phyloP scores from a whole-genome alignment of 257 asterid genomes.

The Schizonepeta tenuifolia region DNA sequence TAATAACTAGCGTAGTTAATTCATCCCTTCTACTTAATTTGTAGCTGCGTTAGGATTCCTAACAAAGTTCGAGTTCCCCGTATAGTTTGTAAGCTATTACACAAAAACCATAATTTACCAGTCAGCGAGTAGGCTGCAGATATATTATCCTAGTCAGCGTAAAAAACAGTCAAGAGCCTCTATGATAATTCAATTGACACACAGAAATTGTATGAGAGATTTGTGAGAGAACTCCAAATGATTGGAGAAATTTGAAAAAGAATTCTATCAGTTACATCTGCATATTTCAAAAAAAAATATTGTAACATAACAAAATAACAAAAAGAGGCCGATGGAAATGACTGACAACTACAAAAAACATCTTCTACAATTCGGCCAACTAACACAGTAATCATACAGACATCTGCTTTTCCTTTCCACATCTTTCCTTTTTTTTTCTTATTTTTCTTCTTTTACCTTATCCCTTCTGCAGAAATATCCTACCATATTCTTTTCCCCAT shows the following conservation, averaged over 20 bases:
- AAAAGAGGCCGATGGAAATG: conserved; percentile 36
- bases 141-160: background rate
- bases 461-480: conserved; percentile 42
- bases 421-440: conserved; percentile 22
- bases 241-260: conserved; percentile 33
- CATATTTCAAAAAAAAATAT: conserved; percentile 25
- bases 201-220: background rate
- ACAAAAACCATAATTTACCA: no score
- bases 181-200: no score
- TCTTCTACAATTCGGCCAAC: conserved; percentile 45
- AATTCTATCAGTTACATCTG: conserved; percentile 43
- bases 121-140: background rate
- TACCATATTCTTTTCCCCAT: conserved; percentile 45
- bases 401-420: conserved; percentile 30
- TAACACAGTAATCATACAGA: conserved; percentile 51
- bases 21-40: no score
- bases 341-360: conserved; percentile 54
- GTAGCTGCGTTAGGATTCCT: no score
- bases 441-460: conserved; percentile 29
- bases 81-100: no score
- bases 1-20: no score
- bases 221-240: conserved; percentile 26
- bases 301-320: conserved; percentile 25
- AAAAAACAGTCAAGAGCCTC: background rate
- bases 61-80: no score